phyloP scores from a whole-genome alignment of 169 alveolate genomes.

The Perkinsus chesapeaki region DNA sequence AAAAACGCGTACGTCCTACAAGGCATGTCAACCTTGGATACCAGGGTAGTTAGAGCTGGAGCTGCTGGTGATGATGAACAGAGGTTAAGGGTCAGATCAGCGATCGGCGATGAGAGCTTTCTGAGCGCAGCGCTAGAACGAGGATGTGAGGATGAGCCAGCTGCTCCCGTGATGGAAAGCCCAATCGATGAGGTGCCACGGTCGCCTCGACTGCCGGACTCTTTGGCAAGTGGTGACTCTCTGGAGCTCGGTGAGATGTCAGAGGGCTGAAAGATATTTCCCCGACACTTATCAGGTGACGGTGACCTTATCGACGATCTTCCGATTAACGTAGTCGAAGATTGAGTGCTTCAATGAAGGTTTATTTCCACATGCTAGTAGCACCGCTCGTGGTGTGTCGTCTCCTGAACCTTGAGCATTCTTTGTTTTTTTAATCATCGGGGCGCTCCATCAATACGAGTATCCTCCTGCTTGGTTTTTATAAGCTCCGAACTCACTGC shows the following conservation, averaged over 20 bases:
- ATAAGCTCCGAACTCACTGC: too few relatives aligned
- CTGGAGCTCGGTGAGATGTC: neutral
- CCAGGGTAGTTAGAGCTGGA: neutral
- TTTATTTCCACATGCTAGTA: too few relatives aligned
- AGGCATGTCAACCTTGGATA: neutral
- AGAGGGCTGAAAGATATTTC: neutral
- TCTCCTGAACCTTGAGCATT: too few relatives aligned
- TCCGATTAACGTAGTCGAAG: neutral
- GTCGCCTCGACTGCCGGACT: neutral
- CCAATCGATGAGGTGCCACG: neutral
- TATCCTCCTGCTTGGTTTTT: too few relatives aligned
- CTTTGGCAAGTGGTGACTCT: neutral
- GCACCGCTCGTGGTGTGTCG: too few relatives aligned
- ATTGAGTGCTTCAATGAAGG: too few relatives aligned
- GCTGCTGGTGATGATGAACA: too few relatives aligned
- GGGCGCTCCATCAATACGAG: too few relatives aligned
- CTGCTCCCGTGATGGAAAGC: neutral
- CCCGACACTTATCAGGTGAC: neutral
- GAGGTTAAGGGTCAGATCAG: too few relatives aligned
- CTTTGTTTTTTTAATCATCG: too few relatives aligned
- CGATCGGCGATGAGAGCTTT: too few relatives aligned
- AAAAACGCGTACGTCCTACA: neutral
- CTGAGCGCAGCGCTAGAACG: neutral
- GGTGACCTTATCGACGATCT: neutral
- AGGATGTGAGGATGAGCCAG: neutral